Evolutionary conservation across 495 filamentous ascomycete genomes (phyloP).

Genomic region (Penicillium mononematosum): DNA sequence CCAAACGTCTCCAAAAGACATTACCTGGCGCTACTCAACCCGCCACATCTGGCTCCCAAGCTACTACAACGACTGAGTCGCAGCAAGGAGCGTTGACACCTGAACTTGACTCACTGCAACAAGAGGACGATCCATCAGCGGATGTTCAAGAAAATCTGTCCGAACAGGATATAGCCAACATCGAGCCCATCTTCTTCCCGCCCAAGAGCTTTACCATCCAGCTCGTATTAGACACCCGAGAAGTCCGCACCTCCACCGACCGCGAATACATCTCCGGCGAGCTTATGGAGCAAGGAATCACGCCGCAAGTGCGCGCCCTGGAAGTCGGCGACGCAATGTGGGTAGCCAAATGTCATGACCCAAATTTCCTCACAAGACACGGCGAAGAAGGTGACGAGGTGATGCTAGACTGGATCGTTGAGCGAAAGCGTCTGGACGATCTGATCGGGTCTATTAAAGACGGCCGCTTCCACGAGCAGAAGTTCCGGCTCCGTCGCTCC

Average conservation of each 20-base stretch:
- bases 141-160: conserved; percentile 10
- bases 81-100: background rate
- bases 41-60: conserved; percentile 11
- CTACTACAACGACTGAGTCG: background rate
- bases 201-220: conserved; percentile 70
- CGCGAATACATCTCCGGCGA: conserved; percentile 76
- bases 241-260: conserved; percentile 73
- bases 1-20: conserved; percentile 61
- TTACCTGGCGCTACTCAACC: conserved; percentile 26
- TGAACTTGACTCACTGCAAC: background rate
- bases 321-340: conserved; percentile 77
- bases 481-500: conserved; percentile 70
- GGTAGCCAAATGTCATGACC: conserved; percentile 70
- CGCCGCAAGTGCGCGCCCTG: conserved; percentile 62
- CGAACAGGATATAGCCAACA: conserved; percentile 1
- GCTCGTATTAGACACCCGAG: conserved; percentile 72
- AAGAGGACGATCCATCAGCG: conserved; percentile 4
- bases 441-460: conserved; percentile 78
- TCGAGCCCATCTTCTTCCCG: conserved; percentile 56
- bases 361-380: conserved; percentile 51
- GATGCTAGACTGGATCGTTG: conserved; percentile 77
- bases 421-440: conserved; percentile 82
- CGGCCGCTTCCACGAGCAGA: conserved; percentile 81
- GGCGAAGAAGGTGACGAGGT: conserved; percentile 70
- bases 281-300: conserved; percentile 64